Evolutionary conservation across 352 stramenopile genomes (phyloP), one percentile per base, ranked within the genome.

Genomic region (Globisporangium cederbergense): DNA sequence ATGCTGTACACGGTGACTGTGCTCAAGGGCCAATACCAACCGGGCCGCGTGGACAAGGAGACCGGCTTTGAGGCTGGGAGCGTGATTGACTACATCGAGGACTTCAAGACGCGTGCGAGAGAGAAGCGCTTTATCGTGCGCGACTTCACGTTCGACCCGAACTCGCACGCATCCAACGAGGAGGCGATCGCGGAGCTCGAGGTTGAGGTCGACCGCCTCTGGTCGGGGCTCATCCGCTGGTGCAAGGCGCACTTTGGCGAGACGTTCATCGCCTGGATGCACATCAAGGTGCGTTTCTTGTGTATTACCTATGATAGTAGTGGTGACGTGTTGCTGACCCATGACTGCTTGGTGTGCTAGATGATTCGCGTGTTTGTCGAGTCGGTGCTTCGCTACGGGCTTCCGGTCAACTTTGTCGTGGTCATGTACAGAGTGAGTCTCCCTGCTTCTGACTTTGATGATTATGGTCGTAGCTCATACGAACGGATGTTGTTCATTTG

Each of bases 161-260:
- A 79, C 36, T 86, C 83, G 34, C 86, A 95, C 55, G 85, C 84
- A 58, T 88, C 88, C 9, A 96, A 97, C 56, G 88, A 95, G 76
- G 87, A 96, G 69, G 89, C 86, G 42, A 89, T 94, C 42, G 83
- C 83, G 0, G 79, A 92, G 65, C 66, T 96, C 30, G 83, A 96
- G 65, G 86, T 95, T 25, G 95, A 96, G 51, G 92, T 98, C 14
- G 93, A 98, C 67, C 93, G 95, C 53, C 93, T 98, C 67, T 97
- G 93, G 73, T 96, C 83, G 43, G 93, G 91, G 7, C 90, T 99
- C 60, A 91, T 97, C 56, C 91, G 96, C 60, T 99, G 97, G 97
- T 99, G 97, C 87, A 98, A 98, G 77, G 96, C 94, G 20, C 97
- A 99, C 74, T 99, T 98, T 76, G 95, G 96, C 70, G 97, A 99